Base-by-base conservation (phyloP, 164 flowering plant species). In the Macadamia integrifolia region DNA sequence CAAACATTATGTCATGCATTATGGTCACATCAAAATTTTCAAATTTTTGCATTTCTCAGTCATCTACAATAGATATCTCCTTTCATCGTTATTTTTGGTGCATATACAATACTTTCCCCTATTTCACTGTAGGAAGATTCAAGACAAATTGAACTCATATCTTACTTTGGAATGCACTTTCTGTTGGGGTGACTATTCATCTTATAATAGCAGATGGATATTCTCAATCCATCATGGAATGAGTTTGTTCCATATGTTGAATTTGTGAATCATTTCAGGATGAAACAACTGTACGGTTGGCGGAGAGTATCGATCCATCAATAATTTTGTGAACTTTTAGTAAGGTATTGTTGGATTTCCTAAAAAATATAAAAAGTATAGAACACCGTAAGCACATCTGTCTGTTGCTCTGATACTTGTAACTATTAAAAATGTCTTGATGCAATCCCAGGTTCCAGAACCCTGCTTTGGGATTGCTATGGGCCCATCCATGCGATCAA, bases 241-340 rank as follows among this genome's bases (percentile, higher is more conserved):
- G 23, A 23, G 23, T 23, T 23, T 23, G 23, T 23, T 23, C 23
- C 23, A 23, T 23, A 23, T 23, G 23, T 23, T 23, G 23, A 23
- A 23, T 23, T 23, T 23, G 23, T 23, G 23, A 23, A 23, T 23
- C 23, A 23, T 23, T 78, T 62, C 86, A 95, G 99, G 98, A 95
- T 68, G 99, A 92, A 76, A 79, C 95, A 69, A 96, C 99, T 43
- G 69, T 84, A 74, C 90, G 99, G 61, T 70, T 91, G 77, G 91
- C 84, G 30, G 91, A 89, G 99, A 95, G 65, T 91, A 95, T 74
- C 83, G 99, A 46, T 96, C 94, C 52, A 89, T 95, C 66, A 95
- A 87, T 80, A 72, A 92, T 52, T 92, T 92, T 75, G 84, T 92
- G 46, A 89, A 91, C 64, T 95, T 86, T 68, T 95, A 92, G 82